These are phyloP conservation scores for Aphanomyces euteiches DNA, from an alignment of 352 stramenopile genomes.

Conservation along the genomic window DNA sequence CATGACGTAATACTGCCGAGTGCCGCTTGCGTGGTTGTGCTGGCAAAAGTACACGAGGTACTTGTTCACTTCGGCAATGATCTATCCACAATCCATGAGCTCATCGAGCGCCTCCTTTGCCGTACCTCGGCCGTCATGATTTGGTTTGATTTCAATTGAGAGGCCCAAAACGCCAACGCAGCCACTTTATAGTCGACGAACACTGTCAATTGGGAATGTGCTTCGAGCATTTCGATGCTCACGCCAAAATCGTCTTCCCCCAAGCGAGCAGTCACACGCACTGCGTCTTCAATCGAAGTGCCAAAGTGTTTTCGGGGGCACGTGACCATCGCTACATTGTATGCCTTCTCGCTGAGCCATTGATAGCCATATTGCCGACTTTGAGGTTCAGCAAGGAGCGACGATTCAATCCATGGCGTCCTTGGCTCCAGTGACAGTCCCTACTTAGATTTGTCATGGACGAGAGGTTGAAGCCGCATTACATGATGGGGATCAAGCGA, in stretches of 20 bases:
- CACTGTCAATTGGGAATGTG: not conserved
- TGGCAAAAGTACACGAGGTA: not conserved
- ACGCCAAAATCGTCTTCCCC: not conserved
- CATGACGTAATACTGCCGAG: not conserved
- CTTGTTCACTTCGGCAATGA: not conserved
- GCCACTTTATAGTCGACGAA: not conserved
- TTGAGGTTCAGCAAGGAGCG: not conserved
- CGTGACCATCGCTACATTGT: not conserved
- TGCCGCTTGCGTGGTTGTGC: not conserved
- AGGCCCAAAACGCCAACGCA: not conserved
- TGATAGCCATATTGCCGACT: not conserved
- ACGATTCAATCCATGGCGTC: not conserved
- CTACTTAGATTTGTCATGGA: too few relatives aligned
- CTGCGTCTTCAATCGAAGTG: too few relatives aligned
- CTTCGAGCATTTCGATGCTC: slow-evolving; percentile 1
- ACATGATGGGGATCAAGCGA: too few relatives aligned
- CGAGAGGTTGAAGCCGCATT: too few relatives aligned
- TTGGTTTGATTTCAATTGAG: not conserved
- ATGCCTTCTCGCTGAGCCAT: not conserved
- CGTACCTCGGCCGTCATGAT: not conserved
- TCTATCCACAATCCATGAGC: not conserved
- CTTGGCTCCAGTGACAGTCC: too few relatives aligned
- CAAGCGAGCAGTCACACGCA: not conserved
- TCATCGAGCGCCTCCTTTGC: not conserved
- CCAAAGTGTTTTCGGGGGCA: too few relatives aligned